Evolutionary conservation across 2,329 filamentous ascomycete species (phyloP).

Genomic region (Coleophoma crateriformis): DNA sequence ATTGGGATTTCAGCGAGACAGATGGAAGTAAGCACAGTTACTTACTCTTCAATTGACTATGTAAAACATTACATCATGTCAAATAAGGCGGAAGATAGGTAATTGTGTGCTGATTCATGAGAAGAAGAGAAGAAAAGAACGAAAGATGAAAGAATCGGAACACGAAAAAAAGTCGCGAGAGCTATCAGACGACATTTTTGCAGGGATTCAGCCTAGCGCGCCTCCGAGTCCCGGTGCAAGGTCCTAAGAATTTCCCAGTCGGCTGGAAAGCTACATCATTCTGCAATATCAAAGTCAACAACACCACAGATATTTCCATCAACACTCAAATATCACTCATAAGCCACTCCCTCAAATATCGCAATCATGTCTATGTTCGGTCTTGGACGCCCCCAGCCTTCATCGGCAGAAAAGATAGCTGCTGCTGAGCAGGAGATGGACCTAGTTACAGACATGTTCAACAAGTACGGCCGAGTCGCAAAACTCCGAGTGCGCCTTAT

Average conservation of each 20-base stretch:
- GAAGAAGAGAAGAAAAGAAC: neutral
- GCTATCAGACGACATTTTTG: slow-evolving; percentile 4
- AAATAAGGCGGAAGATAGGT: too few relatives aligned
- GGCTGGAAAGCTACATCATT: slow-evolving; percentile 5
- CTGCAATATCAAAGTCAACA: neutral
- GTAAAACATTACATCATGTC: too few relatives aligned
- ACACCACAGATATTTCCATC: slow-evolving; percentile 1
- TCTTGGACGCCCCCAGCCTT: slow-evolving; percentile 73
- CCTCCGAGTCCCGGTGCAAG: slow-evolving; percentile 10
- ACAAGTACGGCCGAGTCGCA: slow-evolving; percentile 58
- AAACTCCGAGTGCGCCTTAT: too few relatives aligned
- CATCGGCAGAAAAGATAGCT: slow-evolving; percentile 94
- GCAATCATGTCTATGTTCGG: slow-evolving; percentile 67
- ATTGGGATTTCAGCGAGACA: neutral
- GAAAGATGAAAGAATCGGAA: neutral
- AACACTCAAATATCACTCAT: neutral
- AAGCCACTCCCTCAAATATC: slow-evolving; percentile 2
- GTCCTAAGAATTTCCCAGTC: slow-evolving; percentile 11
- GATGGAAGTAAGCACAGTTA: too few relatives aligned
- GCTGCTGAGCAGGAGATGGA: slow-evolving; percentile 96
- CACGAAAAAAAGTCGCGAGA: neutral
- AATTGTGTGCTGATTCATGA: too few relatives aligned
- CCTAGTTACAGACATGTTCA: slow-evolving; percentile 97
- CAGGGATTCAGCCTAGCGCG: slow-evolving; percentile 4
- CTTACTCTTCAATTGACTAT: too few relatives aligned